Conservation (phyloP, 139 green algal species). For the Ettlia oleoabundans region DNA sequence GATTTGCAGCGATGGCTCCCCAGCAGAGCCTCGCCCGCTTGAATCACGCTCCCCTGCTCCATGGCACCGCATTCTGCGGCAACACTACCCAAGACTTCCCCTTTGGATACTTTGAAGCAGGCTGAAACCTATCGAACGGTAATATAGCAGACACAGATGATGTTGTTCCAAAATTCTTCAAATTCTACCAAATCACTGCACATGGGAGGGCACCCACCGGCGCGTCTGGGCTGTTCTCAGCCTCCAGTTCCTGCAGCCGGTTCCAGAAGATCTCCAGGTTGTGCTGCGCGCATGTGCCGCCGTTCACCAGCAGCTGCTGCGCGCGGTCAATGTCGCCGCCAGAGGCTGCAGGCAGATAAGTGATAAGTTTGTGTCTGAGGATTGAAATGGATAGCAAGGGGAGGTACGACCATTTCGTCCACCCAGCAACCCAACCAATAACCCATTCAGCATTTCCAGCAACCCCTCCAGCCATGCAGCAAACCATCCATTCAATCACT, state of each 20-base stretch:
- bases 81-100: too few species aligned
- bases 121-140: too few species aligned
- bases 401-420: background rate
- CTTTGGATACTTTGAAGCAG: too few species aligned
- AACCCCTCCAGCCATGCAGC: background rate
- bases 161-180: too few species aligned
- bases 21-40: too few species aligned
- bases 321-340: constrained; percentile 7
- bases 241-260: constrained; percentile 16
- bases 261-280: constrained; percentile 27
- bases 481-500: background rate
- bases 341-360: background rate
- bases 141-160: too few species aligned
- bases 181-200: too few species aligned
- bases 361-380: background rate
- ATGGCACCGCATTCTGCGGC: too few species aligned
- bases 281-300: constrained; percentile 1
- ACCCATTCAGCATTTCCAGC: background rate
- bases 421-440: background rate
- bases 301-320: constrained; percentile 8
- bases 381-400: background rate
- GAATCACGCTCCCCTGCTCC: too few species aligned
- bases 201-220: background rate
- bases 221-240: constrained; percentile 1
- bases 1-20: too few species aligned